phyloP scores from a whole-genome alignment of 495 filamentous ascomycete genomes.

The Aspergillus conjunctus region DNA sequence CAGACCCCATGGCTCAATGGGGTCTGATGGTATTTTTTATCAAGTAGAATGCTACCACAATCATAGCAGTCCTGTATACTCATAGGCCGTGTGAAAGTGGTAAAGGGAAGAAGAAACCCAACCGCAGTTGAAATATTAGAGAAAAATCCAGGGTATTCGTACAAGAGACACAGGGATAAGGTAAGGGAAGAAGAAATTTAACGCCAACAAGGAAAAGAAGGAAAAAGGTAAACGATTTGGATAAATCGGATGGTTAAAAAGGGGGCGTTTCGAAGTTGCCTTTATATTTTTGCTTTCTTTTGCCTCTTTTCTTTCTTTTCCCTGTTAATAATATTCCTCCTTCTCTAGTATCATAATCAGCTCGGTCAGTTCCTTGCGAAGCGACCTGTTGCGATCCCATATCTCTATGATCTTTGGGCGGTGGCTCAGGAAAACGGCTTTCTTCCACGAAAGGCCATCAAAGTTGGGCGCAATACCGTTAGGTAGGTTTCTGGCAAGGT shows the following conservation, averaged over 20 bases:
- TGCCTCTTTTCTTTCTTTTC: constrained; percentile 11
- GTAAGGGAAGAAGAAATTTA: constrained; percentile 26
- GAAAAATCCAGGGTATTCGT: constrained; percentile 31
- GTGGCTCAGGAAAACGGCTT: constrained; percentile 44
- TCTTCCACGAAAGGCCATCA: constrained; percentile 44
- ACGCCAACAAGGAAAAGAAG: constrained; percentile 14
- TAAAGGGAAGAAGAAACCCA: constrained; percentile 2
- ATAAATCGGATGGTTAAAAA: background rate
- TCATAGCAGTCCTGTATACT: background rate
- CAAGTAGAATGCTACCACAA: constrained; percentile 8
- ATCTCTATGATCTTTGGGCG: constrained; percentile 46
- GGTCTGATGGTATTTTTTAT: constrained; percentile 1
- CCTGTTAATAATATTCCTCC: constrained; percentile 41
- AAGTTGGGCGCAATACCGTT: constrained; percentile 37
- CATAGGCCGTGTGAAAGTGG: background rate
- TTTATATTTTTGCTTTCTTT: constrained; percentile 2
- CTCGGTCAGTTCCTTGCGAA: constrained; percentile 49
- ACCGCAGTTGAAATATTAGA: constrained; percentile 15
- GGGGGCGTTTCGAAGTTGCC: background rate
- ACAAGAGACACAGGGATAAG: constrained; percentile 25
- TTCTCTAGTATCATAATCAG: constrained; percentile 50
- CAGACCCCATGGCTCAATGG: constrained; percentile 9
- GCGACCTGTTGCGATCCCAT: constrained; percentile 47
- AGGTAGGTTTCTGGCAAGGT: constrained; percentile 76
- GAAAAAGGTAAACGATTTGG: constrained; percentile 24